Evolutionary conservation across 345 rosid species (phyloP).

Genomic region (Nephelium lappaceum): DNA sequence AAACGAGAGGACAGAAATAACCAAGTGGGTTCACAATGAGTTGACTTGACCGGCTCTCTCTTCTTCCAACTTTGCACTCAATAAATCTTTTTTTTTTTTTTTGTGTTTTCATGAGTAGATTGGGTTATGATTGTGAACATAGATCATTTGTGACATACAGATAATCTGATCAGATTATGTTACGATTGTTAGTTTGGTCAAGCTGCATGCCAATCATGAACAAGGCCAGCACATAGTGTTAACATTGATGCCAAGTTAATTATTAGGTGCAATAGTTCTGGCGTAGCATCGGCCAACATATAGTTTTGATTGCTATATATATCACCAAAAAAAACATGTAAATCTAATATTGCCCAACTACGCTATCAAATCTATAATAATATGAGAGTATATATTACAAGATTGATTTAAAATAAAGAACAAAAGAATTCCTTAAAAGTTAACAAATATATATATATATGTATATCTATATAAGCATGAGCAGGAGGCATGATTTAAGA

Average conservation of each 20-base stretch:
- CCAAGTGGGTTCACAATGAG: background rate
- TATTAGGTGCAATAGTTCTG: background rate
- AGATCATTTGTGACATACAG: background rate
- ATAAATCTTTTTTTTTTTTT: no score
- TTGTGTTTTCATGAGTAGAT: no score
- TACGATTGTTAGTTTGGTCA: background rate
- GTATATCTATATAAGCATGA: background rate
- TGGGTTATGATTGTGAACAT: no score
- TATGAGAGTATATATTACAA: background rate
- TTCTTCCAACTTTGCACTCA: no score
- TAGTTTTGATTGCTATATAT: background rate
- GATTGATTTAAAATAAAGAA: background rate
- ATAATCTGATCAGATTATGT: no score
- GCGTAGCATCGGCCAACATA: background rate
- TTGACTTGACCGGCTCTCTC: background rate
- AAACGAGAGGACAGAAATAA: background rate
- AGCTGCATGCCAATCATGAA: background rate
- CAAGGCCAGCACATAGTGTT: background rate
- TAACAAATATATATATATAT: background rate
- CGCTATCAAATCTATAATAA: background rate
- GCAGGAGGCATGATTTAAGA: background rate
- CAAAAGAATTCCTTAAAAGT: slow-evolving; percentile 8
- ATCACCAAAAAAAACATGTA: background rate
- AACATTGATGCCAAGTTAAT: background rate
- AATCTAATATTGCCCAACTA: background rate